Conservation (phyloP, 352 stramenopile genomes). For the Blastocystis sp. region DNA sequence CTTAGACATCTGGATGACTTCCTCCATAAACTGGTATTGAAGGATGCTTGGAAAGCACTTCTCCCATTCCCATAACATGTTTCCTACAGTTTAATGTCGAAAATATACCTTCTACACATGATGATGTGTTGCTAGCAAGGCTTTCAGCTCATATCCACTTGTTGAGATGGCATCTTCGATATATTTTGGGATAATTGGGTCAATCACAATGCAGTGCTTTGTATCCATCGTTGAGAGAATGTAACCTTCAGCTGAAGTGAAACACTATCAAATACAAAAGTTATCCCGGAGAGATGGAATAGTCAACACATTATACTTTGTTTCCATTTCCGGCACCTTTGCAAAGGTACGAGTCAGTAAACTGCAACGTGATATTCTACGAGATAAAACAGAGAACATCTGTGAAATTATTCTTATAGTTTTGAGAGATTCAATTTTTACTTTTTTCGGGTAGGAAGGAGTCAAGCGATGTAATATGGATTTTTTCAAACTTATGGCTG, state of each 20-base stretch:
- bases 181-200: not conserved
- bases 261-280: not conserved
- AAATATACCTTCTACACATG: not conserved
- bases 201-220: constrained; percentile 8
- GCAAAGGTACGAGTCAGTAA: not conserved
- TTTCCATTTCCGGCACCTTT: not conserved
- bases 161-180: constrained; percentile 2
- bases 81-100: not conserved
- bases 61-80: constrained; percentile 22
- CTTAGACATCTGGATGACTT: not conserved
- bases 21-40: constrained; percentile 3
- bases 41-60: constrained; percentile 10
- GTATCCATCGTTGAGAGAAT: constrained; percentile 19
- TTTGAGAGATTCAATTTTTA: too few relatives aligned
- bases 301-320: constrained; percentile 46
- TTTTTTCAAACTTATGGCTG: not conserved
- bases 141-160: not conserved
- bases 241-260: not conserved
- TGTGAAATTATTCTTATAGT: not conserved
- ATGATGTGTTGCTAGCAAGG: constrained; percentile 1
- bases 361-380: not conserved
- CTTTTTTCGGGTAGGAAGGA: too few relatives aligned
- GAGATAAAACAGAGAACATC: not conserved
- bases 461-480: not conserved
- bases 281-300: constrained; percentile 45